Base-by-base conservation (phyloP, 208 protist species). In the Acanthamoeba comandoni region DNA sequence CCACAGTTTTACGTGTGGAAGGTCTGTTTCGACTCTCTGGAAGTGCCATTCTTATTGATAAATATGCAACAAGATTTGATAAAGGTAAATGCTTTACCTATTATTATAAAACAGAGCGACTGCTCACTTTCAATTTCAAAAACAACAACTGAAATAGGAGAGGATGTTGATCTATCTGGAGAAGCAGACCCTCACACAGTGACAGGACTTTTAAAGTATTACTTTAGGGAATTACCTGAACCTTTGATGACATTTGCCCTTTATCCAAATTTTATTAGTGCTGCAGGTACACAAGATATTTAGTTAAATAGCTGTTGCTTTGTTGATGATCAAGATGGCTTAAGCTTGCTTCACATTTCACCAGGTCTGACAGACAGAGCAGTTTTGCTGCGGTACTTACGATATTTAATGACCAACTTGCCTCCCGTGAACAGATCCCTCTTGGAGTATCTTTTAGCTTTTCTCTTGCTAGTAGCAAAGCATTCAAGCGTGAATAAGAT, bases 241-340 rank as follows among this genome's bases (percentile, higher is more conserved):
- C 77, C 77, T 7, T 39, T 86, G 29, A 86, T 86, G 77, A 86
- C 77, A 51, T 86, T 67, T 43, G 26, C 22, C 2, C 77, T 86
- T 57, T 86, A 86, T 29, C 77, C 53, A 17, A 69, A 15, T 51
- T 86, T 60, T n/a, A 86, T 80, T n/a, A n/a, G 39, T 4, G 51
- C 79, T 35, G 11, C 53, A 86, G 77, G 53, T 31, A 86, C 77
- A 26, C n/a, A 35, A 13, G 77, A n/a, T n/a, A n/a, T n/a, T n/a
- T n/a, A n/a, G n/a, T n/a, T n/a, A n/a, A n/a, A n/a, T n/a, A n/a
- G n/a, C n/a, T n/a, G n/a, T n/a, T n/a, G n/a, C n/a, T n/a, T n/a
- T n/a, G n/a, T n/a, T n/a, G n/a, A n/a, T n/a, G n/a, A n/a, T n/a
- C n/a, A n/a, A n/a, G n/a, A n/a, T n/a, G n/a, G n/a, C n/a, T n/a